Evolutionary conservation across 2,329 filamentous ascomycete genomes (phyloP).

Genomic region (Tolypocladium paradoxum): DNA sequence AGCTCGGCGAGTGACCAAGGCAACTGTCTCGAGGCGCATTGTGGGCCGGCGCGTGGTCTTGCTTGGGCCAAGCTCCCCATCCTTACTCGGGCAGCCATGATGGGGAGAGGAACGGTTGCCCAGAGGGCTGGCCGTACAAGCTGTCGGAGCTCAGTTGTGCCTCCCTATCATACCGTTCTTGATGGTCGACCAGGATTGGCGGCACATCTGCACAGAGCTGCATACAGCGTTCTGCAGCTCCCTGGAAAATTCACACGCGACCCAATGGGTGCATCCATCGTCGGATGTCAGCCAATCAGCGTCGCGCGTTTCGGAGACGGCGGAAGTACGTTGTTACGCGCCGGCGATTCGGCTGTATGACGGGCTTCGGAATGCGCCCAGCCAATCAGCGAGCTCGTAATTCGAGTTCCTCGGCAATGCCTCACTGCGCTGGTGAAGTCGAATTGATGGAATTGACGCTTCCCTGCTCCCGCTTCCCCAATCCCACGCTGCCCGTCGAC

Average conservation of each 20-base stretch:
- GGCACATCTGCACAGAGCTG: background rate
- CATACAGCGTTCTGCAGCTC: background rate
- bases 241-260: conserved; percentile 16
- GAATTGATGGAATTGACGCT: background rate
- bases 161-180: background rate
- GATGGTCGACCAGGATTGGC: background rate
- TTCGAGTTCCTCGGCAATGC: conserved; percentile 43
- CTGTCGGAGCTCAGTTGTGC: background rate
- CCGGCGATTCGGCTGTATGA: conserved; percentile 14
- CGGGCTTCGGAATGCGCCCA: conserved; percentile 12
- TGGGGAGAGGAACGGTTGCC: background rate
- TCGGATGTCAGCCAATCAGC: conserved; percentile 18
- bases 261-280: conserved; percentile 4
- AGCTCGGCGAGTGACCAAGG: conserved; percentile 10
- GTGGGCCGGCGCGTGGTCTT: conserved; percentile 11
- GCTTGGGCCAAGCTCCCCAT: conserved; percentile 14
- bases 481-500: background rate
- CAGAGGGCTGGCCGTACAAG: background rate
- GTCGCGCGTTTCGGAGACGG: background rate
- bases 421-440: conserved; percentile 1
- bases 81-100: conserved; percentile 17
- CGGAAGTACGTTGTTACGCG: conserved; percentile 18
- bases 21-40: conserved; percentile 12
- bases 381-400: conserved; percentile 34
- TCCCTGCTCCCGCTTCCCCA: background rate